Base-by-base conservation (phyloP, 2,329 filamentous ascomycete species). In the Paecilomyces formosus region DNA sequence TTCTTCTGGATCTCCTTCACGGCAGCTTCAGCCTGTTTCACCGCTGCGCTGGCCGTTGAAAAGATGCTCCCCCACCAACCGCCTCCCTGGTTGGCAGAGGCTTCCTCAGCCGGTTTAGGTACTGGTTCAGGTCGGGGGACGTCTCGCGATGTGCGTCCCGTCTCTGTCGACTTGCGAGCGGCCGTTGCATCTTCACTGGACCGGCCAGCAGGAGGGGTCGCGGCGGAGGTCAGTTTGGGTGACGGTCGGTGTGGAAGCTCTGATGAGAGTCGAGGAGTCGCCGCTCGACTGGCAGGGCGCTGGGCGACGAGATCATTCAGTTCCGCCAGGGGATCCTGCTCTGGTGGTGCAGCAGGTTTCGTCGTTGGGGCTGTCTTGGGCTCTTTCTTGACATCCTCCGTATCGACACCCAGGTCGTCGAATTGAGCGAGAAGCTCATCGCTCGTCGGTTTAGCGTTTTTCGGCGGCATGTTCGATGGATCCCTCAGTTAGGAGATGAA, bases 1-100 rank as follows among this genome's bases (percentile, higher is more conserved):
- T 96, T 97, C 71, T 94, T 88, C 73, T 96, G 90, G 54, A 99
- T 92, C 74, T 97, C 91, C 72, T 93, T 96, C 63, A 96, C 92
- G 0, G 92, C 88, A 7, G 88, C 90, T 76, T 97, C 92, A 53
- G 94, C 93, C 73, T 93, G 90, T 79, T 95, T 96, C 76, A 95
- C 83, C 33, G 81, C 81, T 55, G 82, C 81, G 57, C 79, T 85
- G 35, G 92, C 92, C 0, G 90, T 92, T 50, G 89, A 90, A 68
- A 94, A 83, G 56, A 97, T 77, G 22, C 90, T 88, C 69, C 92
- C 91, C 89, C 91, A 96, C 89, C 91, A 95, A 57, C 91, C 88
- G 63, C 90, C 90, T 60, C 88, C 85, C 53, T 63, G 62, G 49
- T 58, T 59, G 55, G 70, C 70, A 58, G 69, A 59, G 55, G 70